These are phyloP conservation scores for Phytopythium kandeliae DNA, from an alignment of 352 stramenopile genomes.

Conservation along the genomic window DNA sequence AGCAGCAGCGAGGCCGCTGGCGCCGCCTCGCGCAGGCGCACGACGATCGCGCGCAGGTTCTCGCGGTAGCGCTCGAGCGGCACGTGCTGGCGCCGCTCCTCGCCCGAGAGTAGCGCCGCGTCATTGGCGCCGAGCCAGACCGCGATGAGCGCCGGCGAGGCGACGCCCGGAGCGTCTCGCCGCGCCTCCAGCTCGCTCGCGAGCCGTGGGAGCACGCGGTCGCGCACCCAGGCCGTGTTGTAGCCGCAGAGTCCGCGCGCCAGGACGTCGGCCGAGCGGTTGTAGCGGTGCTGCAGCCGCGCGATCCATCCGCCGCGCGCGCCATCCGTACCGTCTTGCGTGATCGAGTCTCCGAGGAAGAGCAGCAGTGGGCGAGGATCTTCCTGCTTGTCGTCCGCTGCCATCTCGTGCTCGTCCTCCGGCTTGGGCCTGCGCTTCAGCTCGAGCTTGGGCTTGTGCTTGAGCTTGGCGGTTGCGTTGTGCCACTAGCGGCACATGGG, in stretches of 20 bases:
- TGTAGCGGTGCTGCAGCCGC: slow-evolving; percentile 37
- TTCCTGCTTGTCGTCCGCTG: not conserved
- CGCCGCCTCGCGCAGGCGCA: slow-evolving; percentile 14
- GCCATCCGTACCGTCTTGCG: slow-evolving; percentile 32
- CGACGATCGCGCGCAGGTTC: slow-evolving; percentile 36
- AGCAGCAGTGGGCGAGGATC: slow-evolving; percentile 3
- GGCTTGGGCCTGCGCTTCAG: no score
- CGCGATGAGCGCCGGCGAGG: slow-evolving; percentile 26
- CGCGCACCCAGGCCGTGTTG: slow-evolving; percentile 34
- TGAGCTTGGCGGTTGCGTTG: no score
- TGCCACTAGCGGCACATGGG: no score
- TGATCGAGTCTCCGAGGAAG: slow-evolving; percentile 31
- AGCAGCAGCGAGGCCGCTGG: slow-evolving; percentile 16
- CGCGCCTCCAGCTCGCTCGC: slow-evolving; percentile 17
- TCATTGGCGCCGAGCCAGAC: slow-evolving; percentile 66
- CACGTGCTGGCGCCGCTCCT: slow-evolving; percentile 30
- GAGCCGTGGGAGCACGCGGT: slow-evolving; percentile 21
- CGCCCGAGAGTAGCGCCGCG: slow-evolving; percentile 31
- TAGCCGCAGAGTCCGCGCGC: slow-evolving; percentile 52
- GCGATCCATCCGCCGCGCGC: slow-evolving; percentile 28
- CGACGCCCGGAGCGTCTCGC: slow-evolving; percentile 3
- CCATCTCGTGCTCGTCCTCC: no score
- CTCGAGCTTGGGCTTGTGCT: no score
- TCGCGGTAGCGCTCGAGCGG: slow-evolving; percentile 29
- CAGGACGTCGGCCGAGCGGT: slow-evolving; percentile 44